A percentile compares a stretch with the other conserved stretches of the same genome.
Conservation (phyloP, 805 yeast species). For the Wickerhamiella brachini region DNA sequence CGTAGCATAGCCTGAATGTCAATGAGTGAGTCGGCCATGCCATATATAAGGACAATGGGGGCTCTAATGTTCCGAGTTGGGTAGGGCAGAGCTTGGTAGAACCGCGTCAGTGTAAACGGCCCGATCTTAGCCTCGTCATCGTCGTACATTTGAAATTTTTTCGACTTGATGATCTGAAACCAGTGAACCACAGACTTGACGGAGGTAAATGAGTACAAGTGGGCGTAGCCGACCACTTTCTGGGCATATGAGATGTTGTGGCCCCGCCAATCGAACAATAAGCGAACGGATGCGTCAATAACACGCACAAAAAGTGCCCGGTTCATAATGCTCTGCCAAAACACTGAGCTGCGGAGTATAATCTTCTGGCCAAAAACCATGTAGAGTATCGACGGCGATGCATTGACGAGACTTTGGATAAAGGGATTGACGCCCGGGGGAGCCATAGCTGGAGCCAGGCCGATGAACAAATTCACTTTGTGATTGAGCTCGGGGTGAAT, state of each 20-base stretch:
- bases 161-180: slow-evolving; percentile 76
- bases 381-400: slow-evolving; percentile 62
- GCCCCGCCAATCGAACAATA: slow-evolving; percentile 72
- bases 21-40: slow-evolving; percentile 69
- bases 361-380: slow-evolving; percentile 61
- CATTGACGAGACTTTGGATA: slow-evolving; percentile 57
- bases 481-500: slow-evolving; percentile 46
- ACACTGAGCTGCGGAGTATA: slow-evolving; percentile 57
- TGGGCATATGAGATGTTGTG: slow-evolving; percentile 56
- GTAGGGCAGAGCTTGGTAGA: slow-evolving; percentile 39
- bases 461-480: slow-evolving; percentile 46
- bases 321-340: slow-evolving; percentile 68
- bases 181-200: slow-evolving; percentile 92
- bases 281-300: slow-evolving; percentile 55
- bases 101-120: slow-evolving; percentile 20
- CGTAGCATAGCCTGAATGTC: slow-evolving; percentile 62
- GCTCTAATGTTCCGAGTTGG: slow-evolving; percentile 55
- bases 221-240: slow-evolving; percentile 69
- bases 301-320: slow-evolving; percentile 60
- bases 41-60: slow-evolving; percentile 71
- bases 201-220: slow-evolving; percentile 79
- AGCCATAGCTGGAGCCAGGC: slow-evolving; percentile 87
- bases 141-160: slow-evolving; percentile 79
- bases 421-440: slow-evolving; percentile 74
- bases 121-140: slow-evolving; percentile 38